A percentile compares a stretch with the other conserved stretches of the same genome.
Conservation (phyloP, 768 basidiomycete genomes). For the Neoboletus magnificus region DNA sequence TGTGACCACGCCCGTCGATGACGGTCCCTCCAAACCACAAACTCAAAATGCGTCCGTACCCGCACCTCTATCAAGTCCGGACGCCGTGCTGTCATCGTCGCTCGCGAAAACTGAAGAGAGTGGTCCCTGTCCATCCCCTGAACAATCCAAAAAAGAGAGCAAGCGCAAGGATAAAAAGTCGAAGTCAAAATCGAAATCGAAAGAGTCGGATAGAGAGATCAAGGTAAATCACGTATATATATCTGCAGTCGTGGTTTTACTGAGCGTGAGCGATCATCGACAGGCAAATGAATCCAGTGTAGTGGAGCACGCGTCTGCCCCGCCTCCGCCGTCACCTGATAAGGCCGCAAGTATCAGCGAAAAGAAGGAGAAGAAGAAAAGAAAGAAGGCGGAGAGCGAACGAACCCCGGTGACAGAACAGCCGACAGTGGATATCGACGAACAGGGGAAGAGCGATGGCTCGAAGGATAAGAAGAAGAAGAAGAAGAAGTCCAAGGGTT, state of each 20-base stretch:
- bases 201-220: slow-evolving; percentile 1
- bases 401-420: not conserved
- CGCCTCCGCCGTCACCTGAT: not conserved
- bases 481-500: slow-evolving; percentile 19
- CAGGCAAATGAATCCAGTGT: slow-evolving; percentile 2
- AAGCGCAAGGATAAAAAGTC: slow-evolving; percentile 20
- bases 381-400: slow-evolving; percentile 2
- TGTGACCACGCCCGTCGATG: slow-evolving; percentile 25
- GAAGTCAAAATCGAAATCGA: slow-evolving; percentile 10
- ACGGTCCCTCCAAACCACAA: not conserved
- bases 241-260: not conserved
- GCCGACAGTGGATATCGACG: not conserved
- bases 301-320: not conserved
- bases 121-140: not conserved
- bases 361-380: slow-evolving; percentile 18
- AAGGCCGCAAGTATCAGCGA: not conserved
- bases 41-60: not conserved
- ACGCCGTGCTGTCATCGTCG: not conserved
- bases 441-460: slow-evolving; percentile 1
- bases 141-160: slow-evolving; percentile 18
- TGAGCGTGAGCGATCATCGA: slow-evolving; percentile 1
- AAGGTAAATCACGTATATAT: slow-evolving; percentile 15
- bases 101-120: slow-evolving; percentile 2
- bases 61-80: not conserved
- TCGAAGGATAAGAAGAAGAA: slow-evolving; percentile 18